phyloP scores from a whole-genome alignment of 495 filamentous ascomycete species.

The Aspergillus steynii region DNA sequence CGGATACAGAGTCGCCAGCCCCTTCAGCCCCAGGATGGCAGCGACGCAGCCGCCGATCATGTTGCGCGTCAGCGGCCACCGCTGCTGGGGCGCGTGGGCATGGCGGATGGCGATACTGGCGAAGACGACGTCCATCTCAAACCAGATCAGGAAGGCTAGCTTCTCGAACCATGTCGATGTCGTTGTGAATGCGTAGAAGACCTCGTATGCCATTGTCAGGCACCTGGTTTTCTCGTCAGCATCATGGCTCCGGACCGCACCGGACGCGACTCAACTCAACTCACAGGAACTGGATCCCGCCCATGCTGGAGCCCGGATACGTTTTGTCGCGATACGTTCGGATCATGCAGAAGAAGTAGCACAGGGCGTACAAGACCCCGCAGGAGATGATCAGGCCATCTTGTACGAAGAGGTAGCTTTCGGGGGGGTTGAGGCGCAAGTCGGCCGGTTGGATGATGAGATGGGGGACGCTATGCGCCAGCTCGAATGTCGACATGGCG shows the following conservation, averaged over 20 bases:
- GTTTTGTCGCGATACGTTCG: conserved; percentile 15
- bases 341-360: conserved; percentile 18
- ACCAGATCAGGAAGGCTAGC: conserved; percentile 19
- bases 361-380: conserved; percentile 19
- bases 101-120: conserved; percentile 9
- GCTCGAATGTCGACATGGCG: conserved; percentile 13
- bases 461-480: conserved; percentile 12
- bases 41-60: conserved; percentile 12
- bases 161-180: conserved; percentile 14
- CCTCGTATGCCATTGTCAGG: conserved; percentile 22
- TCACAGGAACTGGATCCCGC: conserved; percentile 15
- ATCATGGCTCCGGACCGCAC: neutral
- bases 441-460: conserved; percentile 23
- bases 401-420: conserved; percentile 24
- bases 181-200: conserved; percentile 20
- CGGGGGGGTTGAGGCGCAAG: conserved; percentile 12
- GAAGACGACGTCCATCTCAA: conserved; percentile 18
- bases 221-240: conserved; percentile 4
- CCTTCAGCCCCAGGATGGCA: conserved; percentile 11
- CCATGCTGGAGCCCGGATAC: conserved; percentile 10
- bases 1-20: conserved; percentile 6
- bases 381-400: conserved; percentile 25
- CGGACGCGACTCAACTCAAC: neutral
- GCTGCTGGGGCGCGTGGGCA: conserved; percentile 5
- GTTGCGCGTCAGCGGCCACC: conserved; percentile 8